Percentiles rank a stretch among this genome's conserved stretches.
phyloP scores from a whole-genome alignment of 2,329 filamentous ascomycete species.

The Pseudopyrenochaeta lycopersici region DNA sequence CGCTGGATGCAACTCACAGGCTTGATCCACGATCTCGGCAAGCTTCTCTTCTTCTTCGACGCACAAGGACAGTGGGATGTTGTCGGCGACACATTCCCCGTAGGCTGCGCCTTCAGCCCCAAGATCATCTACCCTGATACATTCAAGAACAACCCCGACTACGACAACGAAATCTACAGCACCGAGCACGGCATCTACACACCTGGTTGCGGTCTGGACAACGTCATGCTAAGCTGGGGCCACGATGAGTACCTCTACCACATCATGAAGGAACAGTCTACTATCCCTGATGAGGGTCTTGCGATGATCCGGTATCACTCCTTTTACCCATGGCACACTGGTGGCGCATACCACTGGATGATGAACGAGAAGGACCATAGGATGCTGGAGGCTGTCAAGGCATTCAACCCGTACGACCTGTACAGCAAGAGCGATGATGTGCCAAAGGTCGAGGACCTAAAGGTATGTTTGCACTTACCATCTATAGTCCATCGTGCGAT shows the following conservation, averaged over 20 bases:
- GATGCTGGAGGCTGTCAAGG: slow-evolving; percentile 82
- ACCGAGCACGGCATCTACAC: slow-evolving; percentile 82
- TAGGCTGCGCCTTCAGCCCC: slow-evolving; percentile 78
- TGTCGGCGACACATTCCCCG: slow-evolving; percentile 85
- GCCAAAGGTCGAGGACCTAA: slow-evolving; percentile 78
- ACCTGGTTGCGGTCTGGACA: slow-evolving; percentile 81
- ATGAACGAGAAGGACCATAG: slow-evolving; percentile 84
- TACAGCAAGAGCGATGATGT: slow-evolving; percentile 91
- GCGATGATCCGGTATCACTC: slow-evolving; percentile 95
- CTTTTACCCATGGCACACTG: slow-evolving; percentile 91
- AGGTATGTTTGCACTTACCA: slow-evolving; percentile 58
- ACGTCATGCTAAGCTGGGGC: slow-evolving; percentile 90
- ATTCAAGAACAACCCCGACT: slow-evolving; percentile 81
- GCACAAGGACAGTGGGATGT: slow-evolving; percentile 94
- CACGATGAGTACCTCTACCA: slow-evolving; percentile 90
- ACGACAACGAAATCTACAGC: slow-evolving; percentile 73
- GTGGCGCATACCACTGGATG: slow-evolving; percentile 80
- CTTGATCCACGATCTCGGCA: slow-evolving; percentile 81
- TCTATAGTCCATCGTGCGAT: neutral
- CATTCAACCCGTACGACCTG: slow-evolving; percentile 90
- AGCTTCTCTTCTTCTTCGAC: slow-evolving; percentile 81
- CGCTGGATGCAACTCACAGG: slow-evolving; percentile 84
- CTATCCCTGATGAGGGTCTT: slow-evolving; percentile 79
- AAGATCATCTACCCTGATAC: slow-evolving; percentile 83
- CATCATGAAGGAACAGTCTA: slow-evolving; percentile 83